Percentiles rank a stretch among this genome's conserved stretches.
Conservation (phyloP, 2,329 filamentous ascomycete species). For the Botrytis cinerea region DNA sequence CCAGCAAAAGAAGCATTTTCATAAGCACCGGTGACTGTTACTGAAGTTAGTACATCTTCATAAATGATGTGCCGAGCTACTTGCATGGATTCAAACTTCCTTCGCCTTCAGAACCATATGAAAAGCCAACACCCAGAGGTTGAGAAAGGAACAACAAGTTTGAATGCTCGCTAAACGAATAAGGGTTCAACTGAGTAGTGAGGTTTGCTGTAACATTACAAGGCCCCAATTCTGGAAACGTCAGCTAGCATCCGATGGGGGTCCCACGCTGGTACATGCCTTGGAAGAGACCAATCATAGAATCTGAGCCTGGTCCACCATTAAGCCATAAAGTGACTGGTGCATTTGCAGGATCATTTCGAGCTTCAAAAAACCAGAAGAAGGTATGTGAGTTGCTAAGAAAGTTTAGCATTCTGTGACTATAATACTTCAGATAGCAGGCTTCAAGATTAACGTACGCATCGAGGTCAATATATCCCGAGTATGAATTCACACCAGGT, state of each 20-base stretch:
- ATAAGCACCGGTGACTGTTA: constrained; percentile 22
- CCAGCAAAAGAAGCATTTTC: constrained; percentile 31
- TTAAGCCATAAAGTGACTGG: constrained; percentile 56
- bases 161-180: constrained; percentile 61
- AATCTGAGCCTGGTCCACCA: constrained; percentile 54
- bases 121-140: constrained; percentile 68
- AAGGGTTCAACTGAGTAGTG: constrained; percentile 49
- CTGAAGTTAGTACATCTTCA: background rate
- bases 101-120: constrained; percentile 51
- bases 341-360: constrained; percentile 49
- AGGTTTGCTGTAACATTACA: constrained; percentile 44
- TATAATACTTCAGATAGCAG: background rate
- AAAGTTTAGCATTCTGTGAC: constrained; percentile 13
- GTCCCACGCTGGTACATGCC: constrained; percentile 26
- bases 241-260: background rate
- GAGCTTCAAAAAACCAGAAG: constrained; percentile 55
- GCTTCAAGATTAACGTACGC: constrained; percentile 15
- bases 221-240: constrained; percentile 43
- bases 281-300: constrained; percentile 56
- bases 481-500: constrained; percentile 38
- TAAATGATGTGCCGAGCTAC: background rate
- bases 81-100: constrained; percentile 35
- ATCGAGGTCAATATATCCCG: constrained; percentile 38
- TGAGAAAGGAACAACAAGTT: constrained; percentile 57
- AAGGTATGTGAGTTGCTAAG: constrained; percentile 45